Percentiles rank a stretch among this genome's conserved stretches.
Conservation (phyloP, 2,329 filamentous ascomycete genomes). For the Ascochyta clinopodiicola region DNA sequence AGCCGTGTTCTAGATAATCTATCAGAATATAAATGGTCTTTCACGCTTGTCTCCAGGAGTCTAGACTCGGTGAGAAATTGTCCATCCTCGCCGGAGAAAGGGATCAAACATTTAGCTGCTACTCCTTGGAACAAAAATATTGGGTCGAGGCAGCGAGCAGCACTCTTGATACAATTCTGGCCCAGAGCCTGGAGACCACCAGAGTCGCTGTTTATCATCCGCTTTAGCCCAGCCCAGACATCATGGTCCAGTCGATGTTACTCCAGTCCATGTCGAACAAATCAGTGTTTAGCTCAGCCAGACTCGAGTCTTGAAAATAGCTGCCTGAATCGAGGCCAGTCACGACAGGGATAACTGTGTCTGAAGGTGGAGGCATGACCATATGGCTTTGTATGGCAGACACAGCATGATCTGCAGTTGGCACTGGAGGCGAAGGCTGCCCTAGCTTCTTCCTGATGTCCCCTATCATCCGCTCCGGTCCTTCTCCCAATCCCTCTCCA, state of each 20-base stretch:
- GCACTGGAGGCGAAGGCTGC: neutral
- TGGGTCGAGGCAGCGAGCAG: too few species aligned
- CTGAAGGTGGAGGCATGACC: neutral
- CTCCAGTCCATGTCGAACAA: conserved; percentile 13
- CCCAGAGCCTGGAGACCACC: too few species aligned
- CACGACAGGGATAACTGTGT: neutral
- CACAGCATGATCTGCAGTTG: neutral
- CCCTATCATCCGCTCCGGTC: conserved; percentile 2
- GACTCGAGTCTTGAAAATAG: conserved; percentile 4
- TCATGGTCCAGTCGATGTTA: conserved; percentile 6
- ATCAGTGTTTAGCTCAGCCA: conserved; percentile 12
- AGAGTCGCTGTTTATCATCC: neutral
- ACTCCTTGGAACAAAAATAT: too few species aligned
- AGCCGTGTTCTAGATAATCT: too few species aligned
- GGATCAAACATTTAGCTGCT: too few species aligned
- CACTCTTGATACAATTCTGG: too few species aligned
- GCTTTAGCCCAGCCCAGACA: neutral
- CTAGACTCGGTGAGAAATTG: too few species aligned
- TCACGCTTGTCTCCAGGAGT: too few species aligned
- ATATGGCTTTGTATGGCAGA: neutral
- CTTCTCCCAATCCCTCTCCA: neutral
- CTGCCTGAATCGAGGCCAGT: neutral
- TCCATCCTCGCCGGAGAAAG: too few species aligned
- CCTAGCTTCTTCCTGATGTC: conserved; percentile 10
- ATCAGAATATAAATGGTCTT: too few species aligned